Percentiles rank a stretch among this genome's conserved stretches.
These are phyloP conservation scores for Sistotremastrum niveocremeum DNA, from an alignment of 768 basidiomycete genomes.

Conservation along the genomic window DNA sequence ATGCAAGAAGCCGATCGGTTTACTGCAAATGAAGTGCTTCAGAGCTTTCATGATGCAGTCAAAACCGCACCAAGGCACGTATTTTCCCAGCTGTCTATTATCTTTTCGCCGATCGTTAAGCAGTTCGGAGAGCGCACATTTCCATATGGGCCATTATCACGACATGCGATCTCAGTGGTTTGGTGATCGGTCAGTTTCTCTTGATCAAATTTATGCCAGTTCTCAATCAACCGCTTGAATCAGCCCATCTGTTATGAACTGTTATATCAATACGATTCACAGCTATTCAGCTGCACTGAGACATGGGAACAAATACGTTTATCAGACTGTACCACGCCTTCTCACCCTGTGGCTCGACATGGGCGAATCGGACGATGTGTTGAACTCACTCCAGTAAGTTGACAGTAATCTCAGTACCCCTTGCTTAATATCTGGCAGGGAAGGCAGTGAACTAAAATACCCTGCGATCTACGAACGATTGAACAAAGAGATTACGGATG, in stretches of 20 bases:
- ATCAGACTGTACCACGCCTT: conserved; percentile 87
- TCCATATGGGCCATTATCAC: conserved; percentile 79
- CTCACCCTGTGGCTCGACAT: conserved; percentile 91
- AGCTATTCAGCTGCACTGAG: conserved; percentile 58
- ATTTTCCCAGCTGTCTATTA: conserved; percentile 23
- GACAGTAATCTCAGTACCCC: no score
- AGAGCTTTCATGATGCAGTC: conserved; percentile 6
- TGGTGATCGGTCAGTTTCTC: background rate
- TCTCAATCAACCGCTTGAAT: background rate
- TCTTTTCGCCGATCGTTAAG: background rate
- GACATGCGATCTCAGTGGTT: conserved; percentile 43
- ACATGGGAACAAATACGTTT: conserved; percentile 87
- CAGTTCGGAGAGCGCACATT: conserved; percentile 79
- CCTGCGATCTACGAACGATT: conserved; percentile 25
- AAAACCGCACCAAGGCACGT: background rate
- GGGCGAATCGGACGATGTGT: conserved; percentile 40
- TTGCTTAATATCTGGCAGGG: background rate
- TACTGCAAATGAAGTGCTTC: conserved; percentile 47
- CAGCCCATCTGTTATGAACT: background rate
- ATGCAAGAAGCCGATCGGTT: conserved; percentile 83
- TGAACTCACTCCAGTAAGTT: background rate
- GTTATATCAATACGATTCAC: conserved; percentile 38
- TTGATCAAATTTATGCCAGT: no score
- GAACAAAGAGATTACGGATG: conserved; percentile 38
- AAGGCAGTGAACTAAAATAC: conserved; percentile 6